Percentiles rank a stretch among this genome's conserved stretches.
These are phyloP conservation scores for Lactarius deliciosus DNA, from an alignment of 768 basidiomycete species.

Conservation along the genomic window DNA sequence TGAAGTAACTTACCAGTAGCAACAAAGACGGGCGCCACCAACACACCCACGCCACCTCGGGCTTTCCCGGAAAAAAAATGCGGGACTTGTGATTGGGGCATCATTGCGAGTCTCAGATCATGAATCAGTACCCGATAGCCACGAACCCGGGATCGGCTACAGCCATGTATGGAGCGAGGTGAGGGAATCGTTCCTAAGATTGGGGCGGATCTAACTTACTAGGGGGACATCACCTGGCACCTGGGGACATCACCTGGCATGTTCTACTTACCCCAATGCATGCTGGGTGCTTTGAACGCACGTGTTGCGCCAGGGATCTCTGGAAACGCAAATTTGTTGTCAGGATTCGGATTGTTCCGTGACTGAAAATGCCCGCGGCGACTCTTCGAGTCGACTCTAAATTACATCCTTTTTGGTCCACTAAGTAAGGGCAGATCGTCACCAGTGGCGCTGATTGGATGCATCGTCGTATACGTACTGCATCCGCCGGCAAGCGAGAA, in stretches of 20 bases:
- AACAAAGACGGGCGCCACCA: neutral
- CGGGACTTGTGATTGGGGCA: neutral
- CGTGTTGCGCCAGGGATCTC: neutral
- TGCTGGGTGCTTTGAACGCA: neutral
- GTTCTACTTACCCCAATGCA: neutral
- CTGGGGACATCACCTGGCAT: neutral
- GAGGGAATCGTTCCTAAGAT: neutral
- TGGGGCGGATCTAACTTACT: slow-evolving; percentile 7
- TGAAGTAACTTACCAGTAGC: neutral
- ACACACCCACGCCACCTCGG: slow-evolving; percentile 8
- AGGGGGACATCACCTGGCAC: neutral
- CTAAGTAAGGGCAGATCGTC: slow-evolving; percentile 2
- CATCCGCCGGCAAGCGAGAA: slow-evolving; percentile 2
- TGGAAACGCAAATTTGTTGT: neutral
- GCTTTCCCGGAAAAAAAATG: neutral
- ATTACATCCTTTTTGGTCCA: slow-evolving; percentile 12
- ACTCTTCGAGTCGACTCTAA: slow-evolving; percentile 14
- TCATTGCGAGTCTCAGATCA: neutral
- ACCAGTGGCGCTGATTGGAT: neutral
- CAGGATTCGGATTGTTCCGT: neutral
- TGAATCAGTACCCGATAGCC: neutral
- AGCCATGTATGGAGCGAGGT: neutral
- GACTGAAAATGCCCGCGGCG: neutral
- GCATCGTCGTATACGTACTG: neutral
- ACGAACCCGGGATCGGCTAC: neutral